Evolutionary conservation across 2,329 filamentous ascomycete species (phyloP).

Genomic region (Pseudovirgaria hyperparasitica): DNA sequence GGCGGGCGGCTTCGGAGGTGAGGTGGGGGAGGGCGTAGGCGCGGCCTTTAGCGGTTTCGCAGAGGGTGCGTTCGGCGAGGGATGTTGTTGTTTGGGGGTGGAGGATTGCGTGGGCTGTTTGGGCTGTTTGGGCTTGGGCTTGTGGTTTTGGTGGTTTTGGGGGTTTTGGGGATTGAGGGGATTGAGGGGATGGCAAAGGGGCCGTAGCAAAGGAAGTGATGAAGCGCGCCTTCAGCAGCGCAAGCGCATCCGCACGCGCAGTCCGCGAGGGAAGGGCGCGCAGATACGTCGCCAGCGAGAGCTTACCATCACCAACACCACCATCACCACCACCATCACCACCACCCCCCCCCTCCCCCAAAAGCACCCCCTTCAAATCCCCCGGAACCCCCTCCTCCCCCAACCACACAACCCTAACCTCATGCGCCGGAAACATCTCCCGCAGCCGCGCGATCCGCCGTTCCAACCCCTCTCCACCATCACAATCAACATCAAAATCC

Average conservation of each 20-base stretch:
- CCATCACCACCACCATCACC: constrained; percentile 9
- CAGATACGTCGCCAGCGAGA: constrained; percentile 41
- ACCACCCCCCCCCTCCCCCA: constrained; percentile 12
- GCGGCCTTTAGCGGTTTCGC: constrained; percentile 82
- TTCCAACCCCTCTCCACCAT: constrained; percentile 7
- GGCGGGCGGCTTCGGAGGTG: constrained; percentile 59
- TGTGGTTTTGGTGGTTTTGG: neutral
- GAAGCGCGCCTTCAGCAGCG: constrained; percentile 58
- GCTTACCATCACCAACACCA: neutral
- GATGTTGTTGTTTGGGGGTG: constrained; percentile 80
- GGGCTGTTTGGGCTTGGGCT: constrained; percentile 12
- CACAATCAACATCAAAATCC: constrained; percentile 20
- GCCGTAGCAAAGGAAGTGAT: constrained; percentile 58
- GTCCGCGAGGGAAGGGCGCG: constrained; percentile 57
- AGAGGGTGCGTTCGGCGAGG: constrained; percentile 72
- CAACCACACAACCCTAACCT: constrained; percentile 7
- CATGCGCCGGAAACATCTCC: neutral
- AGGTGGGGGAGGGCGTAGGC: constrained; percentile 75
- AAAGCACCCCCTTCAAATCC: no score
- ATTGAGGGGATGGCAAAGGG: no score
- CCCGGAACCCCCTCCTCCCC: constrained; percentile 12
- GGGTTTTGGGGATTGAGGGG: neutral
- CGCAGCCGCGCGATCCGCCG: neutral
- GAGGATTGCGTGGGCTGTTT: constrained; percentile 51
- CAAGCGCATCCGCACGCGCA: constrained; percentile 59